phyloP scores from a whole-genome alignment of 2,329 filamentous ascomycete species.

The Cladobotryum mycophilum region DNA sequence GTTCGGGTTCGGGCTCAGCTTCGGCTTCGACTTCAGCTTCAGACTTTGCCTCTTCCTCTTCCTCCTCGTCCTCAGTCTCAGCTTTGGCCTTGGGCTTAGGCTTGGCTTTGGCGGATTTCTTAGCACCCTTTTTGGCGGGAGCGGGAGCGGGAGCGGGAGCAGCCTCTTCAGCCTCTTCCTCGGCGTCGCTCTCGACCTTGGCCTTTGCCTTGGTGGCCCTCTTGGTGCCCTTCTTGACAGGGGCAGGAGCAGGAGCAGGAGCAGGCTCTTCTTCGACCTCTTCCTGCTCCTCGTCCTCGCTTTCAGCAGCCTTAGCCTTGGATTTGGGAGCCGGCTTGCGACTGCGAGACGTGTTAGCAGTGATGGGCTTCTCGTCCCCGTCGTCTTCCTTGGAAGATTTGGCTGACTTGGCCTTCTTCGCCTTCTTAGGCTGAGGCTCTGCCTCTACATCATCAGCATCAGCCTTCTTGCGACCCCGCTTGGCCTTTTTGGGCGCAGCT shows the following conservation, averaged over 20 bases:
- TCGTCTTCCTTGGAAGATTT: slow-evolving; percentile 19
- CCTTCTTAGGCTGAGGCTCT: slow-evolving; percentile 30
- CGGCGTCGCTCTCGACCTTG: slow-evolving; percentile 1
- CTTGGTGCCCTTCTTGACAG: slow-evolving; percentile 10
- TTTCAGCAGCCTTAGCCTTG: slow-evolving; percentile 9
- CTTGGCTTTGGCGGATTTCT: slow-evolving; percentile 15
- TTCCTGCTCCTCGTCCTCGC: slow-evolving; percentile 7
- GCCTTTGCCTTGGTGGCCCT: slow-evolving; percentile 9
- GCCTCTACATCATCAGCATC: slow-evolving; percentile 25
- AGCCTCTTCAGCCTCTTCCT: slow-evolving; percentile 14
- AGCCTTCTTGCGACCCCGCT: slow-evolving; percentile 31
- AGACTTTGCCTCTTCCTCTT: slow-evolving; percentile 11
- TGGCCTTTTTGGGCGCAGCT: slow-evolving; percentile 26
- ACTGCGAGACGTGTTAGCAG: slow-evolving; percentile 18
- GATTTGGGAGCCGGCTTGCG: slow-evolving; percentile 14
- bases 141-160: slow-evolving; percentile 9
- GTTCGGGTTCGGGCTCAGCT: not conserved
- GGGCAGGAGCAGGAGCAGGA: not conserved
- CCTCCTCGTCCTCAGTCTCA: slow-evolving; percentile 10
- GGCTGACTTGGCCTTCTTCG: slow-evolving; percentile 24
- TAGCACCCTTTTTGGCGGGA: slow-evolving; percentile 15
- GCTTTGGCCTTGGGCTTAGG: slow-evolving; percentile 13
- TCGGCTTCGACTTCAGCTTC: not conserved
- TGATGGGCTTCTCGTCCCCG: slow-evolving; percentile 18
- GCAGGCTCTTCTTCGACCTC: slow-evolving; percentile 11